phyloP scores from a whole-genome alignment of 345 rosid genomes.

The Citrus hindsii region DNA sequence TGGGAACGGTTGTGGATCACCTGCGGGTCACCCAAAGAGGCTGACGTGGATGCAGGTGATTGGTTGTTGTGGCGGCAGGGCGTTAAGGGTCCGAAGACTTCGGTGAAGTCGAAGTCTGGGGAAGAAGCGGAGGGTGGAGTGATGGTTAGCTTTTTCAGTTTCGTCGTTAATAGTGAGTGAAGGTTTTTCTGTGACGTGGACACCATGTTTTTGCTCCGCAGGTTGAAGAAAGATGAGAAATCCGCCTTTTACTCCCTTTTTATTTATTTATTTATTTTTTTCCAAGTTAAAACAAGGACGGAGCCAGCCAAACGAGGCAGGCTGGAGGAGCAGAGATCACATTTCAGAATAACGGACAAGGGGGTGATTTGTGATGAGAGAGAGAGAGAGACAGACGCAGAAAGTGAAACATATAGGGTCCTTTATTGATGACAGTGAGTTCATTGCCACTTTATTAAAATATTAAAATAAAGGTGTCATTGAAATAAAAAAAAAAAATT shows the following conservation, averaged over 20 bases:
- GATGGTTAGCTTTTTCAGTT: constrained; percentile 57
- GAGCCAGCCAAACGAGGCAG: constrained; percentile 35
- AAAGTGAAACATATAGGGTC: background rate
- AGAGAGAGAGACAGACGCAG: background rate
- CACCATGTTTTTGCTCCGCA: constrained; percentile 23
- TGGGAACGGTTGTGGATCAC: constrained; percentile 67
- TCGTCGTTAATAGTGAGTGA: constrained; percentile 40
- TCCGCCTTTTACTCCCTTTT: too few relatives aligned
- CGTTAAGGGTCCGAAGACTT: constrained; percentile 53
- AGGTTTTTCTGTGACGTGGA: constrained; percentile 44
- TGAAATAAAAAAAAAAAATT: too few relatives aligned
- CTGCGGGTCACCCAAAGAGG: constrained; percentile 34
- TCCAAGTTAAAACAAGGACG: too few relatives aligned
- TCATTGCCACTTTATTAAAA: too few relatives aligned
- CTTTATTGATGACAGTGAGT: too few relatives aligned
- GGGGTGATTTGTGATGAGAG: background rate
- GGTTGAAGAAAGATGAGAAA: background rate
- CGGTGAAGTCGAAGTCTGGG: constrained; percentile 51
- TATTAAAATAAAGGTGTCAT: too few relatives aligned
- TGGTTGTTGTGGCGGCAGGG: constrained; percentile 26
- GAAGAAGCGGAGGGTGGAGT: constrained; percentile 38
- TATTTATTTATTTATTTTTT: background rate
- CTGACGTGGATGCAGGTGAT: constrained; percentile 26
- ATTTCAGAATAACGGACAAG: constrained; percentile 10
- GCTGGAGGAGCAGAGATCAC: constrained; percentile 21